A percentile compares a stretch with the other conserved stretches of the same genome.
Evolutionary conservation across 2,329 filamentous ascomycete genomes (phyloP).

Genomic region (Beauveria sp.): DNA sequence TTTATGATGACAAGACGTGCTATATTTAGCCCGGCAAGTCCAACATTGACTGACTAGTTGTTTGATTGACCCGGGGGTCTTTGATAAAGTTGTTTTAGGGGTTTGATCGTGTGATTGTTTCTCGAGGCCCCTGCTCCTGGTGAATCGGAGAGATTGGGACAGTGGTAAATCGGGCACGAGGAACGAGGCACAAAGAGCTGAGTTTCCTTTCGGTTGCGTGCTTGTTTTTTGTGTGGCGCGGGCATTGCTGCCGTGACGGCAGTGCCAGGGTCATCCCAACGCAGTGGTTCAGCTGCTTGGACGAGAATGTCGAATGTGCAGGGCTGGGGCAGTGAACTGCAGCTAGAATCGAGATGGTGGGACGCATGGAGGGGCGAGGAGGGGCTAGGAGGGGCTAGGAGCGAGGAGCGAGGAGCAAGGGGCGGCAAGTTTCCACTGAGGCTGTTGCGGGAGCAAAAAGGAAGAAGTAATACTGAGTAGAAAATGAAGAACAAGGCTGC

Average conservation of each 20-base stretch:
- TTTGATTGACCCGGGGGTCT: not conserved
- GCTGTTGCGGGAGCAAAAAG: not conserved
- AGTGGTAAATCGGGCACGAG: too few species aligned
- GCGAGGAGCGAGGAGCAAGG: not conserved
- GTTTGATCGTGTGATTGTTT: too few species aligned
- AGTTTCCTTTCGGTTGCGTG: too few species aligned
- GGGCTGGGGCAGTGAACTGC: not conserved
- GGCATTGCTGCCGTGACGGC: not conserved
- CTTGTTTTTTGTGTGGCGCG: not conserved
- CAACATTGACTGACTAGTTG: not conserved
- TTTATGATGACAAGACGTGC: not conserved
- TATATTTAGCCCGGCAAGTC: not conserved
- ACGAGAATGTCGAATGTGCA: not conserved
- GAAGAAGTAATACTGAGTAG: not conserved
- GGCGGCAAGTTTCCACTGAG: not conserved
- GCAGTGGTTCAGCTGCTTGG: not conserved
- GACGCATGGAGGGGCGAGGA: not conserved
- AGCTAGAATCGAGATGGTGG: constrained; percentile 5
- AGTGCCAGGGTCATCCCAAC: not conserved
- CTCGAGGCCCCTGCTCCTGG: too few species aligned
- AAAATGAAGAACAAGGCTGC: not conserved
- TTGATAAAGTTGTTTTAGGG: not conserved
- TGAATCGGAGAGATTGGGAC: too few species aligned
- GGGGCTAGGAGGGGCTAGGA: not conserved
- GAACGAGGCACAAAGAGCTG: too few species aligned